Evolutionary conservation across 257 asterid species (phyloP), one percentile per base, ranked within the genome.

Genomic region (Solanum chmielewskii): DNA sequence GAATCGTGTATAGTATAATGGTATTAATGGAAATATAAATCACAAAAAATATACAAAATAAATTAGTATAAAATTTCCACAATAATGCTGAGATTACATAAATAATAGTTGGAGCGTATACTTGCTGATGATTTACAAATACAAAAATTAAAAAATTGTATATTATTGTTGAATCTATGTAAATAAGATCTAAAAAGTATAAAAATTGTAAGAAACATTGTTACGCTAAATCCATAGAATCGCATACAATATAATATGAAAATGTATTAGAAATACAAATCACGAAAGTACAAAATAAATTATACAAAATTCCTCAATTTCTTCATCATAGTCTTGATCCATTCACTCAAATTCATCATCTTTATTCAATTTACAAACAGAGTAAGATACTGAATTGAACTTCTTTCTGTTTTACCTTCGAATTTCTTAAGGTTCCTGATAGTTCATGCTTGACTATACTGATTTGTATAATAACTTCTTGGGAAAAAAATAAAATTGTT

Each of bases 371-470:
- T 77, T n/a, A 25, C 83, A 44, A 8, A 25, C 9, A 25, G 0
- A 18, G 20, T 77, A 44, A 77, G 45, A n/a, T 9, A 77, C 7
- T 14, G 41, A 41, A 56, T 41, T 7, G 83, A 71, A 9, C 45
- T 35, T 5, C 21, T 78, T 86, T 87, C 11, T 35, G 4, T n/a
- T 75, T 87, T 89, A 95, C 98, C 98, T 95, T 95, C 91, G 94
- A 91, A 93, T 92, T 96, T 92, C 90, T 95, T 87, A 96, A 88
- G 76, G 98, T 96, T 88, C 91, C 90, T 73, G 98, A 96, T 4
- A 96, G 88, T 92, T 94, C 98, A 84, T 95, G 94, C 91, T 95
- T 96, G 80, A 98, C 96, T 98, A 96, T 96, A 71, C 89, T 52
- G 15, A 86, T 33, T 64, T 84, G 15, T 9, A 76, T n/a, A 71